Conservation (phyloP, 495 filamentous ascomycete genomes). For the Glonium stellatum region DNA sequence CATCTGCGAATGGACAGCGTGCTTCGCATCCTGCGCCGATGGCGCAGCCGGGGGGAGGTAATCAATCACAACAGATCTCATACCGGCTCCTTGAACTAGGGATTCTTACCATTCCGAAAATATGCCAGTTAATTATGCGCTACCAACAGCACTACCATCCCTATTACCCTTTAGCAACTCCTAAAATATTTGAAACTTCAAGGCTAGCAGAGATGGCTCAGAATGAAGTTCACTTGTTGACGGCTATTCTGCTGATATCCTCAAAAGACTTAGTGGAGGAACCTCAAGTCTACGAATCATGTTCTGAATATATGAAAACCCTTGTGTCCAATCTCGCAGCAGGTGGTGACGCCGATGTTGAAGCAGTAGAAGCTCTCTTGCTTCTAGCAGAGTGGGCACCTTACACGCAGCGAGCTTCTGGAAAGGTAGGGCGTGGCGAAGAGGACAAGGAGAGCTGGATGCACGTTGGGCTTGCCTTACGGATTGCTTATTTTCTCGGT, state of each 20-base stretch:
- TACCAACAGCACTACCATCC: conserved; percentile 55
- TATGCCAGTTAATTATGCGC: conserved; percentile 47
- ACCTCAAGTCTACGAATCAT: conserved; percentile 51
- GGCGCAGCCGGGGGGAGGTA: conserved; percentile 7
- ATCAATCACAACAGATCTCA: conserved; percentile 27
- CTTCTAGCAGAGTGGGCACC: conserved; percentile 60
- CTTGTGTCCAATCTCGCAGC: conserved; percentile 54
- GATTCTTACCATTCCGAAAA: conserved; percentile 41
- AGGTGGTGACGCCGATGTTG: conserved; percentile 53
- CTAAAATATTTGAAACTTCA: conserved; percentile 45
- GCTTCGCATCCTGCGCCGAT: neutral
- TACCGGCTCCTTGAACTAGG: conserved; percentile 49
- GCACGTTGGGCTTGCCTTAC: conserved; percentile 57
- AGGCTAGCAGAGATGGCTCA: conserved; percentile 42
- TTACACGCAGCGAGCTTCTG: conserved; percentile 42
- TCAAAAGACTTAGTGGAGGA: conserved; percentile 54
- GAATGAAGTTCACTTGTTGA: conserved; percentile 54
- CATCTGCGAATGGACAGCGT: conserved; percentile 7
- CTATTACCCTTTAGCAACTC: conserved; percentile 55
- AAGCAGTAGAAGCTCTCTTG: conserved; percentile 57
- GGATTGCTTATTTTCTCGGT: conserved; percentile 58
- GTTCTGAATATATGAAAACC: conserved; percentile 57
- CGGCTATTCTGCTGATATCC: conserved; percentile 55
- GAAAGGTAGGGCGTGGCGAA: conserved; percentile 54
- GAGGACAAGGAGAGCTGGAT: conserved; percentile 64